These are phyloP conservation scores for Debaryomyces coudertii DNA, from an alignment of 1,139 yeast genomes.

Conservation along the genomic window DNA sequence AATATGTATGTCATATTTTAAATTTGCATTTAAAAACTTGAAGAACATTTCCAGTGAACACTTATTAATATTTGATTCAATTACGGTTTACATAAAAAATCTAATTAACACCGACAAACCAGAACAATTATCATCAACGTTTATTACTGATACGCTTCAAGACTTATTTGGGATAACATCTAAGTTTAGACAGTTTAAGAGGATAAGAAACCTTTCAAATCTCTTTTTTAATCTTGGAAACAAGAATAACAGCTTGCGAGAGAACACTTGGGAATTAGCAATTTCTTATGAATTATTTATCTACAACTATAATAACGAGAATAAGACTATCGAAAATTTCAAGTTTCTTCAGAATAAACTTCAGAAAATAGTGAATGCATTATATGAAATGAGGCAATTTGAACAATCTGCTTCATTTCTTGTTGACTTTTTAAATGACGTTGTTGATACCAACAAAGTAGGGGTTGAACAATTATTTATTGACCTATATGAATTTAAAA, in stretches of 20 bases:
- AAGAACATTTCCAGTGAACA: slow-evolving; percentile 22
- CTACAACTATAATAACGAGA: slow-evolving; percentile 4
- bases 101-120: slow-evolving; percentile 10
- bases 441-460: slow-evolving; percentile 1
- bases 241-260: slow-evolving; percentile 9
- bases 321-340: slow-evolving; percentile 15
- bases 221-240: slow-evolving; percentile 25
- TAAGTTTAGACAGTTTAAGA: slow-evolving; percentile 27
- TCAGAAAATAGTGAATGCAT: slow-evolving; percentile 21
- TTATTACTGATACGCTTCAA: slow-evolving; percentile 7
- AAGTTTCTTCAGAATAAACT: slow-evolving; percentile 20
- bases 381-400: slow-evolving; percentile 11
- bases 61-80: slow-evolving; percentile 26
- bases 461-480: slow-evolving; percentile 2
- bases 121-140: slow-evolving; percentile 7
- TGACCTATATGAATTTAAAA: slow-evolving; percentile 7
- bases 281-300: slow-evolving; percentile 27
- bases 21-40: not conserved
- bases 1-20: not conserved
- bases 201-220: slow-evolving; percentile 35
- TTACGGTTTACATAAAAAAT: slow-evolving; percentile 22
- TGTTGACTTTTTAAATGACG: slow-evolving; percentile 7
- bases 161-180: slow-evolving; percentile 15
- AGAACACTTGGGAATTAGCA: slow-evolving; percentile 19
- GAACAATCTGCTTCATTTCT: slow-evolving; percentile 8